phyloP scores from a whole-genome alignment of 805 yeast genomes.

The Metahyphopichia silvanorum region DNA sequence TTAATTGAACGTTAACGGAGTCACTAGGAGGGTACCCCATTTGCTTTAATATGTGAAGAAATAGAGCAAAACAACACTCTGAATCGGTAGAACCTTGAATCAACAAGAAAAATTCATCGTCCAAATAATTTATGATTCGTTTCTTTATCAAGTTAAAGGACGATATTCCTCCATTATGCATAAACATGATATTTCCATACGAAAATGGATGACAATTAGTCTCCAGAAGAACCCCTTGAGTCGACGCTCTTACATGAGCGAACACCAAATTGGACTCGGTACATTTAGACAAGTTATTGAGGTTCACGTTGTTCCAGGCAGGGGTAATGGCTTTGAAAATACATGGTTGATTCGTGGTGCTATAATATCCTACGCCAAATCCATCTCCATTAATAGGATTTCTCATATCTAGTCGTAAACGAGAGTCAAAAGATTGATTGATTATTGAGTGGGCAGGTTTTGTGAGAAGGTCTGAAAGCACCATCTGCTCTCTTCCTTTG shows the following conservation, averaged over 20 bases:
- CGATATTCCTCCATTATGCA: conserved; percentile 94
- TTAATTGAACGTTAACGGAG: conserved; percentile 27
- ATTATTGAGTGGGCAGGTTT: conserved; percentile 97
- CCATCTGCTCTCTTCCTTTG: conserved; percentile 86
- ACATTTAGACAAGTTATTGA: conserved; percentile 81
- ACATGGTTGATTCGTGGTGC: conserved; percentile 68
- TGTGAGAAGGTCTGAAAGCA: conserved; percentile 81
- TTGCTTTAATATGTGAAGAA: conserved; percentile 68
- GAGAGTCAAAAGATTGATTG: conserved; percentile 89
- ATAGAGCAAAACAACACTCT: conserved; percentile 91
- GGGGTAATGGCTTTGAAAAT: conserved; percentile 95
- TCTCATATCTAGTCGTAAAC: conserved; percentile 81
- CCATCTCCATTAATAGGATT: conserved; percentile 98
- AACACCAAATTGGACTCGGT: conserved; percentile 82
- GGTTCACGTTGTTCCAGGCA: conserved; percentile 93
- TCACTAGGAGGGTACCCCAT: conserved; percentile 71
- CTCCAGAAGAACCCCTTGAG: conserved; percentile 90
- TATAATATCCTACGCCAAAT: conserved; percentile 93
- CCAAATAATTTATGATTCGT: conserved; percentile 63
- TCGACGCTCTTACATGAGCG: conserved; percentile 95
- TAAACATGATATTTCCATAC: conserved; percentile 83
- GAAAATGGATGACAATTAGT: conserved; percentile 97
- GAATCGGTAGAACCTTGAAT: conserved; percentile 96
- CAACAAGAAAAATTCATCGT: conserved; percentile 72
- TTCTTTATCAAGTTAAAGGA: conserved; percentile 74